Base-by-base conservation (phyloP, 306 rosid genomes). In the Alnus rubra region DNA sequence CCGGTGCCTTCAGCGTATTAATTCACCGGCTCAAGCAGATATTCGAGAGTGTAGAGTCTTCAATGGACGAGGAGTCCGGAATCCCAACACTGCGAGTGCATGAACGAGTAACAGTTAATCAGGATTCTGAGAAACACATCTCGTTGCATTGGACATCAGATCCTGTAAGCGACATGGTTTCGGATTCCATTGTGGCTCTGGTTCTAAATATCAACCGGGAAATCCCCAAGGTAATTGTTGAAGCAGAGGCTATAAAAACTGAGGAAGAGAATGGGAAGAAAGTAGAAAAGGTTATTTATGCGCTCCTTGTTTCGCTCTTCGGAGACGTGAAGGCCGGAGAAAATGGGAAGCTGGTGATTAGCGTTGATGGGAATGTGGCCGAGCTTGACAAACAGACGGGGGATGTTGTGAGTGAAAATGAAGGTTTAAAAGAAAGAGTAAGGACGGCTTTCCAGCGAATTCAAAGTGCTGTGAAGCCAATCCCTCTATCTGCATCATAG, bases 131-230 rank as follows among this genome's bases (percentile, higher is more conserved):
- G 73, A 91, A 87, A 80, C 97, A 92, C 74, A 55, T 94, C 49
- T 92, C 98, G 52, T 84, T 94, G 80, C 97, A 94, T 84, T 94
- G 98, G 98, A 33, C 82, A 11, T 90, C 98, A 9, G 97, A 94
- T 82, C 98, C 97, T 14, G 85, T 92, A 31, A 89, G 95, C 71
- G 97, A 94, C 80, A 89, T 92, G 97, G 97, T 94, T 1, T 94
- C 97, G 1, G 95, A 94, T 79, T 94, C 98, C 0, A 55, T 94
- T 73, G 91, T 94, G 75, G 97, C 98, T 75, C 87, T 94, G 64
- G 69, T 94, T 75, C 78, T 92, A 51, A 91, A 88, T 55, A 94
- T 94, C 84, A 89, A 77, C 81, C 84, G 97, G 0, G 96, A 94
- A 52, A 60, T 88, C 45, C 97, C 97, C 18, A 92, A 88, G 84